These are phyloP conservation scores for Dissophora globulifera DNA, from an alignment of 192 early-diverging fungal genomes.

Conservation along the genomic window DNA sequence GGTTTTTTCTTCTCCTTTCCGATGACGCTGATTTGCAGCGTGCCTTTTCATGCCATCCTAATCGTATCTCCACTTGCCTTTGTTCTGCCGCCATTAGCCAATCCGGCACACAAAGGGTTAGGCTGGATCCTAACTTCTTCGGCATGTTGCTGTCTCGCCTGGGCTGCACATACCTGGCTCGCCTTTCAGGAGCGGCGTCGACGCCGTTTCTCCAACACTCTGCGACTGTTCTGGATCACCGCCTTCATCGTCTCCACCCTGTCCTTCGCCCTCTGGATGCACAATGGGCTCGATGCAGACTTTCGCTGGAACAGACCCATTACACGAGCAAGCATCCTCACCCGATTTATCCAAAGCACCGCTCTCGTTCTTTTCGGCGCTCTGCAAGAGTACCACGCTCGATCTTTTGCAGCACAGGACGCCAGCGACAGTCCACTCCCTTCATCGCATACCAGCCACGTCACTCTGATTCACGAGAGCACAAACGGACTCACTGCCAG, in stretches of 20 bases:
- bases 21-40: background rate
- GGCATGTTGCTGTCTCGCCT: constrained; percentile 26
- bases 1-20: no score
- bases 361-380: constrained; percentile 6
- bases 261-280: constrained; percentile 23
- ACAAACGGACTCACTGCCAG: background rate
- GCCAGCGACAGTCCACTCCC: background rate
- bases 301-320: background rate
- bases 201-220: constrained; percentile 12
- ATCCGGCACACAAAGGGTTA: background rate
- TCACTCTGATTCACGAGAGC: constrained; percentile 21
- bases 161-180: constrained; percentile 18
- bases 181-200: constrained; percentile 23
- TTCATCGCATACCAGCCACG: constrained; percentile 16
- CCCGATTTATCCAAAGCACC: constrained; percentile 24
- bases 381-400: constrained; percentile 19
- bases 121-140: constrained; percentile 22
- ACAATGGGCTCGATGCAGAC: background rate
- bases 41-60: no score
- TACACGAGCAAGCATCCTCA: constrained; percentile 2
- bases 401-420: background rate
- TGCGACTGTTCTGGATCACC: constrained; percentile 35
- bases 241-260: constrained; percentile 22
- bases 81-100: background rate
- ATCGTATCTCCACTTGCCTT: background rate